Base-by-base conservation (phyloP, 768 basidiomycete genomes). In the Rhizopogon vinicolor region DNA sequence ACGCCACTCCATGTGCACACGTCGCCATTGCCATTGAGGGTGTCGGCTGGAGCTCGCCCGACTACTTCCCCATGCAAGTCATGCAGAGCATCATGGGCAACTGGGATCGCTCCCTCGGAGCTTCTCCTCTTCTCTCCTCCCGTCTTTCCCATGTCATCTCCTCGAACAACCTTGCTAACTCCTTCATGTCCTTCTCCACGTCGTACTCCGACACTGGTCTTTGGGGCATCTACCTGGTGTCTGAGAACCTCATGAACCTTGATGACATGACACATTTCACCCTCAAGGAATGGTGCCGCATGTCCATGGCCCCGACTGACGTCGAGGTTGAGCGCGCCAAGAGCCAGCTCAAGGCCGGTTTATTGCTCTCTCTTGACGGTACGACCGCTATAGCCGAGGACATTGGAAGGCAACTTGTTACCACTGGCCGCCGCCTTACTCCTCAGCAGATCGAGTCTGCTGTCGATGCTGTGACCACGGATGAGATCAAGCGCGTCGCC, bases 61-160 rank as follows among this genome's bases (percentile, higher is more conserved):
- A 99, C 75, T 98, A 98, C 80, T 98, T 92, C 86, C 93, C 95
- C 58, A 96, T 99, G 95, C 86, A 98, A 76, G 94, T 93, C 69
- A 91, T 97, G 87, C 92, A 96, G 72, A 86, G 85, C 65, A 92
- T 98, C 74, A 89, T 98, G 74, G 97, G 97, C 60, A 99, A 98
- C 84, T 99, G 97, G 97, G 96, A 99, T 70, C 86, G 97, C 63
- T 91, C 89, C 45, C 85, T 98, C 63, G 97, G 96, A 63, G 85
- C 93, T 46, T 87, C 92, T 3, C 81, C 92, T 22, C 79, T 97
- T 52, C 85, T 96, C 60, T 93, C 91, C 57, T 97, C 93, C 51
- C 85, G 89, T 51, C 86, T 99, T 53, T 91, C 90, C 25, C 89
- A 95, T 72, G 89, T 93, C 71, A 81, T 98, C 65, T 91, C 93